phyloP scores from a whole-genome alignment of 305 asterid genomes.

The Rubia peregrina region DNA sequence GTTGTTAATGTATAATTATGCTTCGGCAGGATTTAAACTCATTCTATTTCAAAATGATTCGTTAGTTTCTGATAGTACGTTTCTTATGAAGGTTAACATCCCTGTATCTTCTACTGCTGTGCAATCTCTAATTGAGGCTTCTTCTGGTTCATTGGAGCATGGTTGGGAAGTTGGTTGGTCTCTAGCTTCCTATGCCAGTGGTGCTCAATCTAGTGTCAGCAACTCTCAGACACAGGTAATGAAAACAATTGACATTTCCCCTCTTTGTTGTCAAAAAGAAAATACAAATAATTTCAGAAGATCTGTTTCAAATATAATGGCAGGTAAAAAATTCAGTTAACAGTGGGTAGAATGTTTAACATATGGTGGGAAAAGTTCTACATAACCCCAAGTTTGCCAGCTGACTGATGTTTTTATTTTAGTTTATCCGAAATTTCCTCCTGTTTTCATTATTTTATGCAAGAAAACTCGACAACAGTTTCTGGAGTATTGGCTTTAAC shows the following conservation, averaged over 20 bases:
- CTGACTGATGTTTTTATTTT: not conserved
- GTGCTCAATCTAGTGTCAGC: slow-evolving; percentile 44
- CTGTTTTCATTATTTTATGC: not conserved
- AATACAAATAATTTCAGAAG: not conserved
- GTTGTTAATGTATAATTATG: not conserved
- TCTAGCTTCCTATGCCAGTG: slow-evolving; percentile 64
- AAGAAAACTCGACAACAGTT: not conserved
- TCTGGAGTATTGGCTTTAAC: not conserved
- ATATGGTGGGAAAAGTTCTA: not conserved
- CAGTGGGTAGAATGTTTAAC: not conserved
- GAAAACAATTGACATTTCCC: not conserved
- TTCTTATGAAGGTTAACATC: slow-evolving; percentile 63
- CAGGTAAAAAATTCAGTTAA: not conserved
- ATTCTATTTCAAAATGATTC: not conserved
- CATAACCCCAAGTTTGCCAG: not conserved
- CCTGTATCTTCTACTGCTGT: slow-evolving; percentile 72
- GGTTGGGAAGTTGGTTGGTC: slow-evolving; percentile 99
- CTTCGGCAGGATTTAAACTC: not conserved
- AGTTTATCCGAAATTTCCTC: not conserved
- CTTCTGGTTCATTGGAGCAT: slow-evolving; percentile 71
- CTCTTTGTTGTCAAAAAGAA: slow-evolving; percentile 5
- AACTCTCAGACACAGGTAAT: slow-evolving; percentile 46
- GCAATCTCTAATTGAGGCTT: slow-evolving; percentile 76
- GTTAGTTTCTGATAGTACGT: slow-evolving; percentile 18
- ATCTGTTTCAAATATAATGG: not conserved